Evolutionary conservation across 192 early-diverging fungal genomes (phyloP).

Genomic region (Umbelopsis isabellina): DNA sequence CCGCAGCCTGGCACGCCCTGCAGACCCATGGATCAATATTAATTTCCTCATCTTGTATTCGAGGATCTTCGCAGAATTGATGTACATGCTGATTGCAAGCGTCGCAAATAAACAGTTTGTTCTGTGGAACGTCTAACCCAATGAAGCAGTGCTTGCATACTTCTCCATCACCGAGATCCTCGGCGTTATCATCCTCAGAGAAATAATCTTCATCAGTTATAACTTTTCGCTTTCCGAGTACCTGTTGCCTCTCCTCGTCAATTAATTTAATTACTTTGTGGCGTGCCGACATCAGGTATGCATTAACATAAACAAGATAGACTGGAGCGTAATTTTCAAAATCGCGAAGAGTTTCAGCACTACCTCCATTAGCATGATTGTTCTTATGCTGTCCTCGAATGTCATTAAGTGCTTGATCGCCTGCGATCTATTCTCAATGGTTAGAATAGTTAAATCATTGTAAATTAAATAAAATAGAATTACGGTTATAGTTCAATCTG

Average conservation of each 20-base stretch:
- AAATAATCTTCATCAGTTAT: slow-evolving; percentile 4
- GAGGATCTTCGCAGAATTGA: slow-evolving; percentile 30
- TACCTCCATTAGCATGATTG: neutral
- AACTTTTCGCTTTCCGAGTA: slow-evolving; percentile 3
- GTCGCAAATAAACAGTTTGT: slow-evolving; percentile 32
- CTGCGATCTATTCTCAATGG: neutral
- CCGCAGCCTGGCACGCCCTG: slow-evolving; percentile 16
- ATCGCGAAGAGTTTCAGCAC: neutral
- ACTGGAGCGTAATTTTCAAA: neutral
- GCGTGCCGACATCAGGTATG: neutral
- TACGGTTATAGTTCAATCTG: neutral
- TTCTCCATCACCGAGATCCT: neutral
- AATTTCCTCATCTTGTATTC: slow-evolving; percentile 26
- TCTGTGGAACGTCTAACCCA: slow-evolving; percentile 5
- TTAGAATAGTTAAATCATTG: too few species aligned
- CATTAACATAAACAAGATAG: slow-evolving; percentile 6
- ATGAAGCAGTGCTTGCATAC: slow-evolving; percentile 27
- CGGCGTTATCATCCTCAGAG: slow-evolving; percentile 7
- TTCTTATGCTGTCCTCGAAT: neutral
- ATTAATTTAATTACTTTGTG: neutral
- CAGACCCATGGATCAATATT: slow-evolving; percentile 32
- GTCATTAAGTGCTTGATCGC: slow-evolving; percentile 16
- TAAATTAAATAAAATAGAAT: too few species aligned
- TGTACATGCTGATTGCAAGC: slow-evolving; percentile 27
- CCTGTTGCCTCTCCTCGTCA: neutral